Conservation (phyloP, 805 yeast species). For the Wickerhamomyces alni region DNA sequence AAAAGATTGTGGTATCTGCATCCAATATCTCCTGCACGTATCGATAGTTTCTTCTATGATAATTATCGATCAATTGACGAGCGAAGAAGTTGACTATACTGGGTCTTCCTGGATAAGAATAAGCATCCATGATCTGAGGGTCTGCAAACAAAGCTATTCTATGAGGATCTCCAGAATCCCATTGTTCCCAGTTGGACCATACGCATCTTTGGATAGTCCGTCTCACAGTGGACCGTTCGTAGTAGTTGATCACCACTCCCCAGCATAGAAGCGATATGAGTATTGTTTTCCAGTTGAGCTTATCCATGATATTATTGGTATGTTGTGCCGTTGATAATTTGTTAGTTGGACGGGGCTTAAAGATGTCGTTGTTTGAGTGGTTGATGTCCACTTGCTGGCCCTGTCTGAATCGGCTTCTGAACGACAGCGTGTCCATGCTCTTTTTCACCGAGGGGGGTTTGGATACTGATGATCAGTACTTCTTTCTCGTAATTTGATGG, state of each 20-base stretch:
- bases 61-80: slow-evolving; percentile 63
- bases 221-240: slow-evolving; percentile 47
- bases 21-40: slow-evolving; percentile 48
- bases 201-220: slow-evolving; percentile 40
- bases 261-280: slow-evolving; percentile 28
- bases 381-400: neutral
- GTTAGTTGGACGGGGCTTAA: neutral
- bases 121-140: slow-evolving; percentile 87
- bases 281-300: slow-evolving; percentile 9
- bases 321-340: neutral
- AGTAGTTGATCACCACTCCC: slow-evolving; percentile 41
- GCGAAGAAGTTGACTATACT: slow-evolving; percentile 46
- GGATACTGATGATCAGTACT: no score
- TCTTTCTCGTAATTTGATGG: no score
- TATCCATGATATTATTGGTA: neutral
- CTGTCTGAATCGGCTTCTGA: neutral
- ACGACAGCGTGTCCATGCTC: slow-evolving; percentile 1
- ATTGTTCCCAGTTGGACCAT: slow-evolving; percentile 67
- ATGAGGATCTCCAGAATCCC: slow-evolving; percentile 40
- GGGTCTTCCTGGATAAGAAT: slow-evolving; percentile 77
- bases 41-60: slow-evolving; percentile 70
- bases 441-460: neutral
- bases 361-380: neutral
- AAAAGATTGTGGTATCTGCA: slow-evolving; percentile 72
- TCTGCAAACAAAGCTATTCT: slow-evolving; percentile 73